Evolutionary conservation across 495 filamentous ascomycete species (phyloP).

Genomic region (Elaphomyces granulatus): DNA sequence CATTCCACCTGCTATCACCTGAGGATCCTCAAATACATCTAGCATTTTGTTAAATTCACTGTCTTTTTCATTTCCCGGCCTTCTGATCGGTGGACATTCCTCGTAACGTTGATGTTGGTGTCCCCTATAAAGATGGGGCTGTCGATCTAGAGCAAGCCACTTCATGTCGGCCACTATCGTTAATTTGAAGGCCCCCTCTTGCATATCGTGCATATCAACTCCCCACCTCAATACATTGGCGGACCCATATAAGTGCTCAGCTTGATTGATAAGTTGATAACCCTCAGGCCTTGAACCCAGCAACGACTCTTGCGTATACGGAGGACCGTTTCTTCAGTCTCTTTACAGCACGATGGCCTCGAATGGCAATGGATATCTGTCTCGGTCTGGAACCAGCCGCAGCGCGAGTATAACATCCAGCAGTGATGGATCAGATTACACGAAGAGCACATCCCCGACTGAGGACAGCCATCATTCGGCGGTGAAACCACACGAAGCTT

Average conservation of each 20-base stretch:
- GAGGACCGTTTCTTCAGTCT: neutral
- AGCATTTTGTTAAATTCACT: no score
- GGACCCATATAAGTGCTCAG: no score
- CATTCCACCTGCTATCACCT: no score
- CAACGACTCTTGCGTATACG: neutral
- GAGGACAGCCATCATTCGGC: constrained; percentile 43
- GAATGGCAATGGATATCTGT: neutral
- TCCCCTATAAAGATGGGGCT: neutral
- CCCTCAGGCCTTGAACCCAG: no score
- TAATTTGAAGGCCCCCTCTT: neutral
- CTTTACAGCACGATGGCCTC: neutral
- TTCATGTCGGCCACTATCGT: neutral
- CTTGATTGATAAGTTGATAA: no score
- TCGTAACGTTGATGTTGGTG: neutral
- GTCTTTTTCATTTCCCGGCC: no score
- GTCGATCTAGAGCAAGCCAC: neutral
- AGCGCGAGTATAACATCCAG: constrained; percentile 35
- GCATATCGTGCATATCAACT: neutral
- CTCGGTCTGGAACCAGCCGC: neutral
- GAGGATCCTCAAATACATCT: no score
- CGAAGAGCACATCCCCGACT: constrained; percentile 55
- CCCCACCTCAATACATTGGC: no score
- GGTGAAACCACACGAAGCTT: constrained; percentile 23
- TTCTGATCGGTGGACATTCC: neutral
- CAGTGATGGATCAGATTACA: constrained; percentile 48